These are phyloP conservation scores for Neodidymelliopsis sp. DNA, from an alignment of 2,329 filamentous ascomycete species.

Conservation along the genomic window DNA sequence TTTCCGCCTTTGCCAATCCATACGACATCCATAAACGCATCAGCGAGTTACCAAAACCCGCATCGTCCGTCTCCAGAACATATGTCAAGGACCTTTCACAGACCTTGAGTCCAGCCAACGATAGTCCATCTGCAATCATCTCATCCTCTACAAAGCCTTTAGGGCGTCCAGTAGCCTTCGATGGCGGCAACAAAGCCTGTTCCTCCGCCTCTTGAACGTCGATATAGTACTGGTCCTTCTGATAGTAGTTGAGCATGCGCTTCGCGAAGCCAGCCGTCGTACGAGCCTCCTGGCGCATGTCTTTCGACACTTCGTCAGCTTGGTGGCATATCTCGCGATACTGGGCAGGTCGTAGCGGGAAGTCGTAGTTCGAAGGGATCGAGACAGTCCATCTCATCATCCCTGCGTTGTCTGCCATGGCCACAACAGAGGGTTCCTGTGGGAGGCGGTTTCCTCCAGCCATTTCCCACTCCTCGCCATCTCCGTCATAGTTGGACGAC, in stretches of 20 bases:
- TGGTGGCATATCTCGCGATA: conserved; percentile 75
- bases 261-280: conserved; percentile 35
- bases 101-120: conserved; percentile 54
- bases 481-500: conserved; percentile 27
- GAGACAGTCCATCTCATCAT: conserved; percentile 80
- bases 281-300: conserved; percentile 49
- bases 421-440: conserved; percentile 74
- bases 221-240: conserved; percentile 72
- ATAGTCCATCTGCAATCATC: conserved; percentile 38
- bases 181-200: conserved; percentile 65
- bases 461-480: conserved; percentile 67
- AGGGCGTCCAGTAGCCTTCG: conserved; percentile 48
- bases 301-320: conserved; percentile 69
- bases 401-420: conserved; percentile 71
- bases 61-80: conserved; percentile 75
- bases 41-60: conserved; percentile 77
- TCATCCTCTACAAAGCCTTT: conserved; percentile 50
- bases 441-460: conserved; percentile 71
- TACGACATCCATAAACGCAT: conserved; percentile 87
- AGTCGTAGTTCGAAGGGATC: conserved; percentile 71
- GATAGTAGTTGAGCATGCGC: conserved; percentile 62
- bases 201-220: conserved; percentile 76
- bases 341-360: conserved; percentile 70
- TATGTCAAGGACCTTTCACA: conserved; percentile 80
- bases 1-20: conserved; percentile 76